Evolutionary conservation across 306 rosid species (phyloP).

Genomic region (Datisca glomerata): DNA sequence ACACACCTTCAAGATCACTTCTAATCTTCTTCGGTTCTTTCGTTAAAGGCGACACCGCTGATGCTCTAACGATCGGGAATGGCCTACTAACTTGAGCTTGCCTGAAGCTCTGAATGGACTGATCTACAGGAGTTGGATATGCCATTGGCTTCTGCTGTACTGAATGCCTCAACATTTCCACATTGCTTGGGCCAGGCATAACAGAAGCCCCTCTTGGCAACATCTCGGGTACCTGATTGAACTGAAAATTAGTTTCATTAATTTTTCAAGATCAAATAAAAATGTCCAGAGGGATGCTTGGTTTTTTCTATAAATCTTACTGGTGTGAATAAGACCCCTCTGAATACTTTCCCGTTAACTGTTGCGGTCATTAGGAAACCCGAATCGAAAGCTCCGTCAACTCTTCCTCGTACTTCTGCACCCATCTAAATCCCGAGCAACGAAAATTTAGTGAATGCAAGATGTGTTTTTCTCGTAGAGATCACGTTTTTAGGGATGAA

Average conservation of each 20-base stretch:
- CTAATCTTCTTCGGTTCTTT: constrained; percentile 39
- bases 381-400: constrained; percentile 81
- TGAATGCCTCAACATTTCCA: constrained; percentile 18
- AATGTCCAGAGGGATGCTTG: not conserved
- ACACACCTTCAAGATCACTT: constrained; percentile 72
- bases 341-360: constrained; percentile 53
- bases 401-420: constrained; percentile 74
- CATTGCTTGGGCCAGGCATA: constrained; percentile 21
- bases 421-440: constrained; percentile 55
- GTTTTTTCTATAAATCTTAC: constrained; percentile 31
- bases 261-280: not conserved
- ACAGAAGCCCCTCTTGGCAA: constrained; percentile 22
- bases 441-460: too few species aligned
- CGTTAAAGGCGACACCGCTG: constrained; percentile 16
- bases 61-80: constrained; percentile 23
- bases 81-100: constrained; percentile 28
- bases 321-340: constrained; percentile 86
- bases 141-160: constrained; percentile 25
- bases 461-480: too few species aligned
- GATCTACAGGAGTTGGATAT: constrained; percentile 13
- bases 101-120: constrained; percentile 21
- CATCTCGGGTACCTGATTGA: constrained; percentile 43
- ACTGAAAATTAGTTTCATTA: not conserved
- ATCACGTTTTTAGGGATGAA: too few species aligned
- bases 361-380: constrained; percentile 76